Percentiles rank a stretch among this genome's conserved stretches.
phyloP scores from a whole-genome alignment of 2,329 filamentous ascomycete genomes.

The Xylaria polymorpha region DNA sequence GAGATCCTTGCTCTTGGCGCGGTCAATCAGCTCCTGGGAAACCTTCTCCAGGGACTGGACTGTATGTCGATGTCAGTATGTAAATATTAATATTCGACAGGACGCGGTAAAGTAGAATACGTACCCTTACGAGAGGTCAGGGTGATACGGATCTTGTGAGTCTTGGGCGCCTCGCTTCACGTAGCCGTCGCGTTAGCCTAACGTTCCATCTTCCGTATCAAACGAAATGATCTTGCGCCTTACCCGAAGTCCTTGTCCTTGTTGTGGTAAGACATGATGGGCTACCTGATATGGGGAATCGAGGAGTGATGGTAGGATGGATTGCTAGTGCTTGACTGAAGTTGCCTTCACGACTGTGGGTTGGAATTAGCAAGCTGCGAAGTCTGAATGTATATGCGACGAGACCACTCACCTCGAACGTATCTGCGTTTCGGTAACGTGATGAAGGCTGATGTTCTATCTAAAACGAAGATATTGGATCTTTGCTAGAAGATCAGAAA shows the following conservation, averaged over 20 bases:
- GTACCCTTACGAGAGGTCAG: conserved; percentile 70
- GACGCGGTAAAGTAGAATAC: not conserved
- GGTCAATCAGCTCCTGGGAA: conserved; percentile 97
- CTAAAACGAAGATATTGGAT: conserved; percentile 25
- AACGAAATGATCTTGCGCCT: conserved; percentile 10
- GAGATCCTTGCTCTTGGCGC: conserved; percentile 98
- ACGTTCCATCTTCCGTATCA: not conserved
- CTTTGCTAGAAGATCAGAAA: conserved; percentile 29
- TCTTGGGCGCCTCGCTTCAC: conserved; percentile 71
- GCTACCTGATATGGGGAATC: conserved; percentile 49
- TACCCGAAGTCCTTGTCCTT: conserved; percentile 91
- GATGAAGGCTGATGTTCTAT: conserved; percentile 55
- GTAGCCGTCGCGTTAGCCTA: conserved; percentile 13
- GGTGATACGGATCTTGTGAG: conserved; percentile 77
- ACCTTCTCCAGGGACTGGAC: conserved; percentile 97
- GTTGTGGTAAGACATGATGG: conserved; percentile 93
- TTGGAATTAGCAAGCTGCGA: conserved; percentile 50
- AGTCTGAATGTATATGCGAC: not conserved
- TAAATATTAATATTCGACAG: too few species aligned
- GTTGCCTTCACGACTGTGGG: conserved; percentile 85
- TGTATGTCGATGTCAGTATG: conserved; percentile 45
- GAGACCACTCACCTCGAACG: conserved; percentile 40
- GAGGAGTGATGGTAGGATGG: conserved; percentile 23
- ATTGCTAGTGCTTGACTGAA: conserved; percentile 37
- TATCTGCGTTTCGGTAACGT: conserved; percentile 76